Percentiles rank a stretch among this genome's conserved stretches.
Conservation (phyloP, 169 alveolate species). For the Eimeria acervulina region DNA sequence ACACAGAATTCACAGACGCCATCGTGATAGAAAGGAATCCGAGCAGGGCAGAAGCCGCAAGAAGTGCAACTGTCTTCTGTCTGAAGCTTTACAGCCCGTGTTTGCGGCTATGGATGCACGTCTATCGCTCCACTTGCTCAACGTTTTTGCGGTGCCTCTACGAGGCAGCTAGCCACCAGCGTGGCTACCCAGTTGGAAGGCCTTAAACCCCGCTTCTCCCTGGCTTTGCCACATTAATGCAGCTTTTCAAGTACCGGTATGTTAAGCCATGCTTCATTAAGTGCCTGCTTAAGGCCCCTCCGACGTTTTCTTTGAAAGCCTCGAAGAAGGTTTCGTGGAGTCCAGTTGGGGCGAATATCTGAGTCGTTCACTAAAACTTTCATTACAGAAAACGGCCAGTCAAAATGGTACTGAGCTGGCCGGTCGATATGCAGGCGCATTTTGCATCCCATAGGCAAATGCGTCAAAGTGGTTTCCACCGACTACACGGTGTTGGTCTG, state of each 20-base stretch:
- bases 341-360: not conserved
- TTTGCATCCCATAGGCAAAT: no score
- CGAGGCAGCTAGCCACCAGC: not conserved
- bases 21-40: not conserved
- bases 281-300: not conserved
- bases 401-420: not conserved
- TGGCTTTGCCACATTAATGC: not conserved
- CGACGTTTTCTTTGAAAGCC: not conserved
- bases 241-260: not conserved
- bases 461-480: no score
- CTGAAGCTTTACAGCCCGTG: not conserved
- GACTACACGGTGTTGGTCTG: no score
- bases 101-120: not conserved
- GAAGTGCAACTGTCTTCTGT: not conserved
- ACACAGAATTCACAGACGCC: not conserved
- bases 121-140: not conserved
- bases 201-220: not conserved
- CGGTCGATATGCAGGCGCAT: no score
- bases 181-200: not conserved
- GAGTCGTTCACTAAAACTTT: no score
- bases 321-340: not conserved
- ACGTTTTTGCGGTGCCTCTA: not conserved
- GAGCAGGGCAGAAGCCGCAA: not conserved
- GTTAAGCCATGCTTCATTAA: not conserved
- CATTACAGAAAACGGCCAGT: not conserved